Conservation (phyloP, 148 eudicot genomes). For the Oxyria digyna region DNA sequence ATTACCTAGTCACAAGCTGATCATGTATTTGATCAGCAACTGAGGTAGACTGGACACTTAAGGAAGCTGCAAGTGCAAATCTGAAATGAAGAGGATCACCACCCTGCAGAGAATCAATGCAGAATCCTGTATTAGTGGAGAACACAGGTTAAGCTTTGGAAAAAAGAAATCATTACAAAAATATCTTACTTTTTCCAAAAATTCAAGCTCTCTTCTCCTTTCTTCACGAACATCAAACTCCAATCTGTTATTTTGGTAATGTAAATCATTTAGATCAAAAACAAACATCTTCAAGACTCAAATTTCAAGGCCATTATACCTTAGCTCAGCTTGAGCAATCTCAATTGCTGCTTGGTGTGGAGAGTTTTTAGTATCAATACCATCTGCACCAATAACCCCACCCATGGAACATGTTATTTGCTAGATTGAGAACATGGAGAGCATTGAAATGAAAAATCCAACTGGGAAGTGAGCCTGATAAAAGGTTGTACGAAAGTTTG, state of each 20-base stretch:
- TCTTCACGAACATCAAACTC: slow-evolving; percentile 78
- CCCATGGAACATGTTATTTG: too few species aligned
- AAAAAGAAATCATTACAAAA: neutral
- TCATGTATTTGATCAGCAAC: slow-evolving; percentile 55
- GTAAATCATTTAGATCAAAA: slow-evolving; percentile 9
- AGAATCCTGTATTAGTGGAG: neutral
- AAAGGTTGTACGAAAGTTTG: too few species aligned
- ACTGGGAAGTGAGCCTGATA: too few species aligned
- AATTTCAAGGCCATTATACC: slow-evolving; percentile 30
- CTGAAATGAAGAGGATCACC: slow-evolving; percentile 87
- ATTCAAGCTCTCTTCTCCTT: slow-evolving; percentile 84
- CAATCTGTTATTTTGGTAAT: slow-evolving; percentile 44
- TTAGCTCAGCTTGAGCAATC: slow-evolving; percentile 74
- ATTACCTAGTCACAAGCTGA: slow-evolving; percentile 59
- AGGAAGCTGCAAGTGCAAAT: slow-evolving; percentile 49
- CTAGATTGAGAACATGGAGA: too few species aligned
- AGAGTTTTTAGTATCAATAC: slow-evolving; percentile 54
- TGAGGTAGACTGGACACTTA: slow-evolving; percentile 84
- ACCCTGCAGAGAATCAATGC: slow-evolving; percentile 44
- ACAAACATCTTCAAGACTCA: slow-evolving; percentile 8
- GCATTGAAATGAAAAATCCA: too few species aligned
- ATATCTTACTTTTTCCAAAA: slow-evolving; percentile 76
- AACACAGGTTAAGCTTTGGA: neutral
- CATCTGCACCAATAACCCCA: slow-evolving; percentile 80
- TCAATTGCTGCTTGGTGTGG: slow-evolving; percentile 66